These are phyloP conservation scores for Ustilago nuda DNA, from an alignment of 1,284 basidiomycete species.

Conservation along the genomic window DNA sequence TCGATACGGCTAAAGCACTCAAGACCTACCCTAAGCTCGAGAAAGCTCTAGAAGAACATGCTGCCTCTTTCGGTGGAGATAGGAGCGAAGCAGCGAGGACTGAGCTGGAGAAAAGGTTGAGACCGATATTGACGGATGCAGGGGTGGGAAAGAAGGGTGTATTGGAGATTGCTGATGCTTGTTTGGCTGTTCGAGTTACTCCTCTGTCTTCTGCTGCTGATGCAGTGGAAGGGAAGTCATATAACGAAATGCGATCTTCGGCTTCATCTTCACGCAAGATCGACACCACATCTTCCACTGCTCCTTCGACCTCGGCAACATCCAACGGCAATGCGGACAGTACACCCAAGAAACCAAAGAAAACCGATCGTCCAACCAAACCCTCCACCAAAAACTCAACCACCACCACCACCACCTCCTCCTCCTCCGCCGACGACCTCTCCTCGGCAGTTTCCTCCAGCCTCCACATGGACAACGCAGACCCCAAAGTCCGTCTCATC, in stretches of 20 bases:
- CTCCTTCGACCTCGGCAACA: not conserved
- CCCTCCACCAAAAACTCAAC: slow-evolving; percentile 1
- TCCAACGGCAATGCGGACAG: not conserved
- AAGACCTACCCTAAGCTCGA: slow-evolving; percentile 55
- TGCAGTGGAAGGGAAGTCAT: not conserved
- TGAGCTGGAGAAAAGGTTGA: slow-evolving; percentile 37
- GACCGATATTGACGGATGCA: slow-evolving; percentile 54
- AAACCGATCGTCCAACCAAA: slow-evolving; percentile 7
- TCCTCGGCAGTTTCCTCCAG: slow-evolving; percentile 6
- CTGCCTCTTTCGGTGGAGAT: not conserved
- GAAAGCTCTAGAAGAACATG: slow-evolving; percentile 28
- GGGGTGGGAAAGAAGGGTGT: slow-evolving; percentile 52
- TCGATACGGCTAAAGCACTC: slow-evolving; percentile 43
- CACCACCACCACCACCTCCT: not conserved
- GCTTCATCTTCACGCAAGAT: not conserved
- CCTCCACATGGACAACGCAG: slow-evolving; percentile 30
- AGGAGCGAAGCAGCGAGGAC: not conserved
- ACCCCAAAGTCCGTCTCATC: slow-evolving; percentile 49
- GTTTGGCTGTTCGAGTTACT: slow-evolving; percentile 9
- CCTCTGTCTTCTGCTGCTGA: not conserved
- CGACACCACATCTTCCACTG: not conserved
- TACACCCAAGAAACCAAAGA: slow-evolving; percentile 8
- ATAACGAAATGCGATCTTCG: not conserved
- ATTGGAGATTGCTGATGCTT: slow-evolving; percentile 41
- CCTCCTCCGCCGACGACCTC: slow-evolving; percentile 14